Evolutionary conservation across 1,284 basidiomycete genomes (phyloP).

Genomic region (Cutaneotrichosporon sp.): DNA sequence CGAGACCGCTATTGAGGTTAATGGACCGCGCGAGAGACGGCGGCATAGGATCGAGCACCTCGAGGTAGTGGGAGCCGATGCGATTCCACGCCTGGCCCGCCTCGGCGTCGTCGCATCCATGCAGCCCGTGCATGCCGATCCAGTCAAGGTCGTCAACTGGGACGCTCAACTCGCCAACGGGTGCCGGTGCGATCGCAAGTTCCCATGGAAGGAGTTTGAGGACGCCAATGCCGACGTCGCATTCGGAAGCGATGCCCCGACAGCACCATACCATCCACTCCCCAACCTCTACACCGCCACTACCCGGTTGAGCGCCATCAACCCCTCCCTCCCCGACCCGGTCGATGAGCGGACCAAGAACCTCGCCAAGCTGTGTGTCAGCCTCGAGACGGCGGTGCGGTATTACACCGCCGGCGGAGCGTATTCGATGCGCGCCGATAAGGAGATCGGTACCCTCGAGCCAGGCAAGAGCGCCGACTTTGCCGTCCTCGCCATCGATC

Average conservation of each 20-base stretch:
- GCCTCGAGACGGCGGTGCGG: conserved; percentile 25
- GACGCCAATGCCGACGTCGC: conserved; percentile 31
- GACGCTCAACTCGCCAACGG: conserved; percentile 28
- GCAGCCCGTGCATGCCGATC: conserved; percentile 44
- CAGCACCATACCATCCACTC: conserved; percentile 33
- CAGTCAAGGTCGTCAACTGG: conserved; percentile 36
- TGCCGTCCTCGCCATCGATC: conserved; percentile 34
- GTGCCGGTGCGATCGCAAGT: conserved; percentile 34
- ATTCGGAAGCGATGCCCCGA: conserved; percentile 39
- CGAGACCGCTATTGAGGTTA: conserved; percentile 29
- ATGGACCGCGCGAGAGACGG: conserved; percentile 23
- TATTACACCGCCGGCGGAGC: conserved; percentile 32
- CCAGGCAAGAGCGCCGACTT: conserved; percentile 37
- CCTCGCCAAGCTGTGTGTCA: conserved; percentile 16
- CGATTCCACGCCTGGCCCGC: conserved; percentile 30
- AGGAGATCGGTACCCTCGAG: conserved; percentile 26
- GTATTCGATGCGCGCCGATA: conserved; percentile 29
- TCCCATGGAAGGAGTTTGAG: conserved; percentile 37
- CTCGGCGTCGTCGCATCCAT: conserved; percentile 38
- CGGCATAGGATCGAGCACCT: conserved; percentile 42
- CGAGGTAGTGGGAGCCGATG: conserved; percentile 30
- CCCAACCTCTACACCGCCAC: conserved; percentile 40
- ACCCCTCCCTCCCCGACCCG: conserved; percentile 25
- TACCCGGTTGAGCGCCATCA: conserved; percentile 30
- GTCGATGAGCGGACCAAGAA: conserved; percentile 20